A percentile compares a stretch with the other conserved stretches of the same genome.
Conservation (phyloP, 768 basidiomycete genomes). For the Auricularia sp. region DNA sequence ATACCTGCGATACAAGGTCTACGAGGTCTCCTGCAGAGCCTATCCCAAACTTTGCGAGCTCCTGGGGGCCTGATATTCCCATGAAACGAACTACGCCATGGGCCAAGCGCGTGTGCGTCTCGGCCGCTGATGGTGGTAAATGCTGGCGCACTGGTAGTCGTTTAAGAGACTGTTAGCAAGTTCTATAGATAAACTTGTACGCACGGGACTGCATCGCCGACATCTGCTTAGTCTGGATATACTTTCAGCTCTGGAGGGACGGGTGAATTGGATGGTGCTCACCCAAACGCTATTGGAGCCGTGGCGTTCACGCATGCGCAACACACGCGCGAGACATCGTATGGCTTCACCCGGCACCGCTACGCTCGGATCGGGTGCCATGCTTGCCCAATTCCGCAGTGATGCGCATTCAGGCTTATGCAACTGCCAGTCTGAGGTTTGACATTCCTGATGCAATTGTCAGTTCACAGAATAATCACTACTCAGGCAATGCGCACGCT, state of each 20-base stretch:
- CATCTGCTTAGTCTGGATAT: conserved; percentile 44
- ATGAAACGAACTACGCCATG: conserved; percentile 69
- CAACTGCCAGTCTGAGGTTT: conserved; percentile 58
- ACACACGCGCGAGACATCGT: conserved; percentile 63
- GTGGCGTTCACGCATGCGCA: conserved; percentile 53
- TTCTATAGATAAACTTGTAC: conserved; percentile 18
- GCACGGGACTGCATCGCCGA: conserved; percentile 68
- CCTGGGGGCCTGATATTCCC: conserved; percentile 45
- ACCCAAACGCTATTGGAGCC: conserved; percentile 53
- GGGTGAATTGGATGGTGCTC: conserved; percentile 12
- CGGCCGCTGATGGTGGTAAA: conserved; percentile 37
- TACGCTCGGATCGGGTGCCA: conserved; percentile 37
- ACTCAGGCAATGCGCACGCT: conserved; percentile 35
- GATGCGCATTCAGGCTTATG: conserved; percentile 77
- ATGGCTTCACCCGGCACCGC: conserved; percentile 68
- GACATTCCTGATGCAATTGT: conserved; percentile 44
- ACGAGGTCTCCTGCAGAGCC: conserved; percentile 53
- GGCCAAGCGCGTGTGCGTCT: conserved; percentile 59
- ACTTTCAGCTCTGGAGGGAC: not conserved
- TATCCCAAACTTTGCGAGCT: conserved; percentile 49
- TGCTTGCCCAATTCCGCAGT: conserved; percentile 45
- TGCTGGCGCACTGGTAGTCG: conserved; percentile 42
- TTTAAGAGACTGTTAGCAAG: not conserved
- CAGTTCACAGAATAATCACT: not conserved
- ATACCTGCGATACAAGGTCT: conserved; percentile 61